phyloP scores from a whole-genome alignment of 75 land plant species.

The Isoetes taiwanensis region DNA sequence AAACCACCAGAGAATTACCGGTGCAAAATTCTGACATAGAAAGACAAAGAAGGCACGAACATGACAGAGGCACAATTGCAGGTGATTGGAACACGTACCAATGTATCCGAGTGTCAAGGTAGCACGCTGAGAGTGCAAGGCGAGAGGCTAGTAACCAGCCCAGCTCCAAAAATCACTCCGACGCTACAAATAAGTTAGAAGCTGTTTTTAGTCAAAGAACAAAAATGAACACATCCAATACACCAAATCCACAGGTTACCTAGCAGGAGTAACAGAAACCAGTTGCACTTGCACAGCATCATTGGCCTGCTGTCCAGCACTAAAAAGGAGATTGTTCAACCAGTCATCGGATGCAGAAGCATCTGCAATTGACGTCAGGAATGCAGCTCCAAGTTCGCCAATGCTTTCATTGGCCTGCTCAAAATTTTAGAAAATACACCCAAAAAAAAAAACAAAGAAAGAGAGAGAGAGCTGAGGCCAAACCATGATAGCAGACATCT shows the following conservation, averaged over 20 bases:
- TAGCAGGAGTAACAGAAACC: conserved; percentile 64
- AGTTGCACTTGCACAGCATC: conserved; percentile 77
- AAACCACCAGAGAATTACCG: background rate
- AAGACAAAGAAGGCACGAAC: background rate
- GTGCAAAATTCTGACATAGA: background rate
- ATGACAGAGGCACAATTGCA: background rate
- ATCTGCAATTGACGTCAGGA: conserved; percentile 15
- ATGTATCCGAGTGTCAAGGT: conserved; percentile 98
- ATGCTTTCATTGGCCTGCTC: too few species aligned
- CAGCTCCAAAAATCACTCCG: conserved; percentile 93
- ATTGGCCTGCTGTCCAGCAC: conserved; percentile 87
- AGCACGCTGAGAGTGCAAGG: conserved; percentile 96
- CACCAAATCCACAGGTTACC: conserved; percentile 24
- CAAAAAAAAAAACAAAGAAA: too few species aligned
- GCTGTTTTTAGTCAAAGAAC: background rate
- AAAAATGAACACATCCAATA: background rate
- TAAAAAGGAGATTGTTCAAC: conserved; percentile 56
- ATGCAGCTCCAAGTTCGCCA: too few species aligned
- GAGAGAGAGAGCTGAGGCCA: too few species aligned
- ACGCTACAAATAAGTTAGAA: conserved; percentile 33
- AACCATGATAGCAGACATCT: too few species aligned
- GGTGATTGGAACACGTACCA: conserved; percentile 30
- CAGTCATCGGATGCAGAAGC: conserved; percentile 38
- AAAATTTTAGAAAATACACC: too few species aligned
- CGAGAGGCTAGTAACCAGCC: conserved; percentile 95